A percentile compares a stretch with the other conserved stretches of the same genome.
These are phyloP conservation scores for Solanum raphanifolium DNA, from an alignment of 257 asterid genomes.

Conservation along the genomic window DNA sequence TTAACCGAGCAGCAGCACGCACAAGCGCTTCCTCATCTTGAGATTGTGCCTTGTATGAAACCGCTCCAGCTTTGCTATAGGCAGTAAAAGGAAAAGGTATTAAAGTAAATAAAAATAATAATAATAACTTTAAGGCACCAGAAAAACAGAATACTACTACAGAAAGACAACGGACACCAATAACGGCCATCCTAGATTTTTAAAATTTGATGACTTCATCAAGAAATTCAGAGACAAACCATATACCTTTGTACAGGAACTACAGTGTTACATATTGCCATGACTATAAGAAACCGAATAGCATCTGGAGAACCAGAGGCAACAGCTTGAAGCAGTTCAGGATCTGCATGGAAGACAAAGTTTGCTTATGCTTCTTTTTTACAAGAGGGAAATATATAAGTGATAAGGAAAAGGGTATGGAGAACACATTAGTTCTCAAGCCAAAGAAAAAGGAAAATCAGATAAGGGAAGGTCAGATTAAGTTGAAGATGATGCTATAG, in stretches of 20 bases:
- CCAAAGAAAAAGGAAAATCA: not conserved
- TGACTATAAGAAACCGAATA: slow-evolving; percentile 66
- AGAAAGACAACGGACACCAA: not conserved
- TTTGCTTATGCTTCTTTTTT: not conserved
- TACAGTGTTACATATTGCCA: slow-evolving; percentile 95
- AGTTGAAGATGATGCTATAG: not conserved
- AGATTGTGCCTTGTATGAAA: slow-evolving; percentile 86
- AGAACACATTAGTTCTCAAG: not conserved
- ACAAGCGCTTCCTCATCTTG: slow-evolving; percentile 99
- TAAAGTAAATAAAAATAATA: not conserved
- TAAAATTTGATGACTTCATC: not conserved
- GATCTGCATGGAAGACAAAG: slow-evolving; percentile 35
- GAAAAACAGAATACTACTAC: not conserved
- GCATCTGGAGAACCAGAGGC: slow-evolving; percentile 63
- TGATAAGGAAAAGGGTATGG: not conserved
- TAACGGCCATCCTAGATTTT: not conserved
- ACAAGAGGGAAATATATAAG: not conserved
- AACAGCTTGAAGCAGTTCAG: slow-evolving; percentile 55
- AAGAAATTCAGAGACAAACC: slow-evolving; percentile 5
- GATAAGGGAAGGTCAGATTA: not conserved
- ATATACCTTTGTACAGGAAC: slow-evolving; percentile 77
- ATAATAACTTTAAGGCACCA: not conserved
- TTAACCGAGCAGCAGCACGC: slow-evolving; percentile 81
- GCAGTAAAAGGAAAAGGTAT: slow-evolving; percentile 3
- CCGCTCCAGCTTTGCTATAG: slow-evolving; percentile 59